Evolutionary conservation across 1,139 yeast genomes (phyloP), one percentile per base, ranked within the genome.

Genomic region (Kurtzmaniella quercitrusa): DNA sequence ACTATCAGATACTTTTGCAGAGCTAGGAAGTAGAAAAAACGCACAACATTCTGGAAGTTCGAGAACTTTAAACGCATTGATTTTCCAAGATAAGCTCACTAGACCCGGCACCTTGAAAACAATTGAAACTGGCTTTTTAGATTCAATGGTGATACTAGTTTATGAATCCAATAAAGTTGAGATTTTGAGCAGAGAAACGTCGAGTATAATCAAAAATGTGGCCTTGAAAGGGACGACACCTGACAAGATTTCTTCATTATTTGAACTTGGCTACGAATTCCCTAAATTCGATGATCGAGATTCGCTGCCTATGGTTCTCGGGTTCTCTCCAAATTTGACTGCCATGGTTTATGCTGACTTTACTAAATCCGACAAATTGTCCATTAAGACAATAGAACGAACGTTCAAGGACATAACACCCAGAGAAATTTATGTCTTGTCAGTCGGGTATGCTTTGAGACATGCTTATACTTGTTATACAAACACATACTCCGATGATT

Each of bases 381-480:
- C 52, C 19, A 47, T 74, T 3, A 48, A 56, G 19, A 65, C 68
- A 20, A 61, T 66, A 3, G 65, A 64, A 41, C 39, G 40, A 20
- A 41, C 49, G 1, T 47, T 47, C 18, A 43, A 47, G 6, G 60
- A 55, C 0, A 44, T 57, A 1, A 45, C 63, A 3, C 59, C 65
- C 2, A 53, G 66, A 3, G 66, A 68, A 16, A 48, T 74, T 18
- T 60, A 69, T 21, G 52, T 68, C 1, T 63, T 81, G 0, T 71
- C 86, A 0, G 82, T 80, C 1, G 86, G 80, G 0, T 61, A 84
- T 45, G 87, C 93, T 0, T 71, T 75, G 35, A 65, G 82, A 11
- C 88, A 84, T 55, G 80, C 93, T 0, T 71, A 74, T 42, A 77
- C 88, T 0, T 84, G 91, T 52, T 84, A 82, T 55, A 68, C 81